Evolutionary conservation across 2,329 filamentous ascomycete genomes (phyloP), one percentile per base, ranked within the genome.

Genomic region (Fusarium gaditjirri): DNA sequence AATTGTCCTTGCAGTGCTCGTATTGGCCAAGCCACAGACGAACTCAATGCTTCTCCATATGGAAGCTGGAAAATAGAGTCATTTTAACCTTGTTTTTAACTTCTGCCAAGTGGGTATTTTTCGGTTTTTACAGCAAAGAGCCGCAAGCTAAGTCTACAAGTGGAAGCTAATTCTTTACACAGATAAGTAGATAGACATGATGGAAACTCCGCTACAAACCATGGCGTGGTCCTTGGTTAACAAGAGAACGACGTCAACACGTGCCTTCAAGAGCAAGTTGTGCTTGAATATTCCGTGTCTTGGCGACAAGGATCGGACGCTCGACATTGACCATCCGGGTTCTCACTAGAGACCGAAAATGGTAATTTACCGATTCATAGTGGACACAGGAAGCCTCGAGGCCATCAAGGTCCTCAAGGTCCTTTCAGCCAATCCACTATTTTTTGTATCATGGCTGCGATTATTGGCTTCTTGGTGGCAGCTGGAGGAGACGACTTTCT

Each of bases 381-480:
- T 66, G 63, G 63, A 21, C 35, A 58, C 47, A 53, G 49, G 49
- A 53, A 14, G 27, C 33, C 58, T 58, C 38, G 27, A 59, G 41
- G 23, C 49, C 70, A 58, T 71, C 64, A 58, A 63, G 71, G 58
- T 75, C 68, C 74, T 77, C 76, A 69, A 72, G 72, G 70, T 64
- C 33, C 72, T 75, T 57, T 46, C 39, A 49, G 65, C 68, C 38
- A 65, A 66, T 36, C 64, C 68, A 71, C 70, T 62, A 56, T 65
- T 70, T 53, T 61, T 43, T 41, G 38, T 49, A 56, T 58, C 44
- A 47, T 68, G 58, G 53, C 49, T 63, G 35, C 38, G 33, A n/a
- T 47, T 55, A 64, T 50, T 46, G 60, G 55, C 44, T 59, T 59
- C 36, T 59, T 23, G 19, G 14, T 29, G 38, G 39, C 53, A 39